Base-by-base conservation (phyloP, 768 basidiomycete species). In the Crucibulum laeve region DNA sequence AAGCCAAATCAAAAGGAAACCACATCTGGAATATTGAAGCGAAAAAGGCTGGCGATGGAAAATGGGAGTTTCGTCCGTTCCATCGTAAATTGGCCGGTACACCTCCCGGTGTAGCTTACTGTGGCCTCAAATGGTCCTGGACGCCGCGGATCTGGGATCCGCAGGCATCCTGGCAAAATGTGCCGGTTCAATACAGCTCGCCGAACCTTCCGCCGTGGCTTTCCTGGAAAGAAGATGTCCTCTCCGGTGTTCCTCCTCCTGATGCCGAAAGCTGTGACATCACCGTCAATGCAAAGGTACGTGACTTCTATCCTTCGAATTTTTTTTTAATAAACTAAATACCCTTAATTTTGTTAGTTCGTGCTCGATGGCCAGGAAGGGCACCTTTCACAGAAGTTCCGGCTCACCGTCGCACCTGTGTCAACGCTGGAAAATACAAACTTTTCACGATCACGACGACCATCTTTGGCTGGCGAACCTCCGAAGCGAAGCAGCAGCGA, bases 11-110 rank as follows among this genome's bases (percentile, higher is more conserved):
- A 42, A 96, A 96, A 70, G 95, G 95, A 37, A 99, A 99, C 66
- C 95, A 98, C 56, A 96, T 97, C 52, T 99, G 95, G 95, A 94
- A 92, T 57, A 87, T 98, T 40, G 91, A 97, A 55, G 95, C 92
- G n/a, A 90, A 80, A 68, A 94, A 90, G 63, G 58, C 68, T 18
- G 69, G 69, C 18, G 87, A 87, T 38, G 79, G 84, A 32, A 69
- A 76, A 50, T 97, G 92, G 92, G 74, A 80, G 41, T 96, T 95
- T 68, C 77, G 91, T 40, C 84, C 89, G 10, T 96, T 95, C 68
- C 71, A 85, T 55, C 83, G 93, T 43, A 87, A 85, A 63, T 80
- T 98, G 43, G 87, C 91, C 25, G 92, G 91, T 21, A 73, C 74
- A 7, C 88, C 93, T 11, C 84, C 91, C 11, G 68, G 77, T 32